Evolutionary conservation across 73 alveolate genomes (phyloP).

Genomic region (Tetrahymena borealis): DNA sequence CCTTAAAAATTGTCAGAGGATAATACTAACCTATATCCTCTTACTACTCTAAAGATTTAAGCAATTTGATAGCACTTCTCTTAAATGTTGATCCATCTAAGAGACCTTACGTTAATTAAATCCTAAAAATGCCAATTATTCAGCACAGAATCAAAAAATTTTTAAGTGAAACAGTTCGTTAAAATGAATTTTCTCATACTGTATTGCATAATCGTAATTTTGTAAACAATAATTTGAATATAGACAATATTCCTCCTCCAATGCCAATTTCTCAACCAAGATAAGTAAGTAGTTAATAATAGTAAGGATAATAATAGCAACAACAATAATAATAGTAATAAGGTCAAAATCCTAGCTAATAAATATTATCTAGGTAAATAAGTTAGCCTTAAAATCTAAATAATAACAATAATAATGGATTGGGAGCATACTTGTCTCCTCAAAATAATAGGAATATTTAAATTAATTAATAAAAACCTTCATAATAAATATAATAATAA

Average conservation of each 20-base stretch:
- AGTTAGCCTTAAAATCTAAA: not conserved
- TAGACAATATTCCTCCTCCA: not conserved
- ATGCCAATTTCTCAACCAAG: not conserved
- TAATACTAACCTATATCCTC: slow-evolving; percentile 62
- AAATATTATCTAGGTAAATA: not conserved
- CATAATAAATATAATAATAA: not conserved
- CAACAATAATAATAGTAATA: not conserved
- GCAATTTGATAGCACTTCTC: slow-evolving; percentile 49
- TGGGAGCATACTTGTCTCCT: not conserved
- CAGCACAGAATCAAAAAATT: slow-evolving; percentile 70
- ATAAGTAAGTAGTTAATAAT: not conserved
- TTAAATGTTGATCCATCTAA: slow-evolving; percentile 63
- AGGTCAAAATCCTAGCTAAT: not conserved
- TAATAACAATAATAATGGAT: not conserved
- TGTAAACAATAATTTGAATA: not conserved
- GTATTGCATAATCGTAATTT: not conserved
- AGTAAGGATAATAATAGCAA: not conserved
- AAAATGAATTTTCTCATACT: slow-evolving; percentile 70
- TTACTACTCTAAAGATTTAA: slow-evolving; percentile 63
- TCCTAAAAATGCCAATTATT: slow-evolving; percentile 65
- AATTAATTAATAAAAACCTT: not conserved
- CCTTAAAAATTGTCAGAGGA: slow-evolving; percentile 79
- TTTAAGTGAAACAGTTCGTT: slow-evolving; percentile 59
- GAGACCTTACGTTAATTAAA: slow-evolving; percentile 75
- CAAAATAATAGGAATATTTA: not conserved